These are phyloP conservation scores for Aspergillus costaricaensis DNA, from an alignment of 2,329 filamentous ascomycete genomes.

Conservation along the genomic window DNA sequence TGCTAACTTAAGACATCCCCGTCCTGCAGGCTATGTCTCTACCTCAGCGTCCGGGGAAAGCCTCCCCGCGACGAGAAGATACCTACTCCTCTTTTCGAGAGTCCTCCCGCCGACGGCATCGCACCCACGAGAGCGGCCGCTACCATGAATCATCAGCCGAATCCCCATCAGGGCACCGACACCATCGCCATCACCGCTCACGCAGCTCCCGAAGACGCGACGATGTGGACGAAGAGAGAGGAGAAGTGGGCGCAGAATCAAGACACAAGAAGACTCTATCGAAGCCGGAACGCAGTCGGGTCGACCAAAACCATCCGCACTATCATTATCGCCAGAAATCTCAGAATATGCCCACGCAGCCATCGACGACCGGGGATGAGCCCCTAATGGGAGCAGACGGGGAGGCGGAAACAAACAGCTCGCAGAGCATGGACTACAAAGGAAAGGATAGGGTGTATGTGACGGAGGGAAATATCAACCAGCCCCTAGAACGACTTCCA, in stretches of 20 bases:
- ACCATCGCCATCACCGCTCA: constrained; percentile 43
- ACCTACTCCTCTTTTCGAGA: constrained; percentile 64
- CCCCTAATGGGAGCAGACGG: constrained; percentile 74
- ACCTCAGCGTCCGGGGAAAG: constrained; percentile 64
- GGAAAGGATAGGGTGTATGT: constrained; percentile 40
- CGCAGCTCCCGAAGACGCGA: constrained; percentile 50
- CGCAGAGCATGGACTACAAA: constrained; percentile 64
- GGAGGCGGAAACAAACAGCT: constrained; percentile 55
- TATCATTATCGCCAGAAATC: constrained; percentile 96
- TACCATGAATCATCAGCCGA: constrained; percentile 40
- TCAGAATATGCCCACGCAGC: constrained; percentile 84
- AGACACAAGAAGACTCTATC: constrained; percentile 83
- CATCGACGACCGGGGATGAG: constrained; percentile 90
- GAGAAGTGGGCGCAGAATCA: constrained; percentile 54
- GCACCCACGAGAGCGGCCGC: constrained; percentile 69
- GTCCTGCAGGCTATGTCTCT: constrained; percentile 46
- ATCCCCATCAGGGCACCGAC: constrained; percentile 38
- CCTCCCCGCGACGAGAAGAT: constrained; percentile 62
- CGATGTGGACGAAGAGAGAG: constrained; percentile 54
- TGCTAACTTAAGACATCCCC: not conserved
- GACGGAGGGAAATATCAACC: constrained; percentile 38
- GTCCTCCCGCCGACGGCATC: constrained; percentile 67
- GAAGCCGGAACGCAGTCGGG: constrained; percentile 81
- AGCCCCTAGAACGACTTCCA: constrained; percentile 46
- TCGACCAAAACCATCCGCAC: constrained; percentile 85